phyloP scores from a whole-genome alignment of 805 yeast genomes.

The Candida namnaoensis region DNA sequence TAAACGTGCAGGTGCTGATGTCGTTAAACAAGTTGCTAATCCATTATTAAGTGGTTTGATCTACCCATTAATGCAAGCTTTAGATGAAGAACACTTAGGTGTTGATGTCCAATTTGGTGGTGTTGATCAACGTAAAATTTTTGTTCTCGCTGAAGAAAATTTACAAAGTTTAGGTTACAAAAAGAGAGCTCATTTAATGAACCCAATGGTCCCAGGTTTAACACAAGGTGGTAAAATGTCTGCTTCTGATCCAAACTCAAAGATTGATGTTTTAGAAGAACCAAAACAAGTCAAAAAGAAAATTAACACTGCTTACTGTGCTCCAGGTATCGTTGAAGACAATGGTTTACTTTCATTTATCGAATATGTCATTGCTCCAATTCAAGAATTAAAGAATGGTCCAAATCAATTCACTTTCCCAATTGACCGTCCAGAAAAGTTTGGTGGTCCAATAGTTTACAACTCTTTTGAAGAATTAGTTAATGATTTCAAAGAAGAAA shows the following conservation, averaged over 20 bases:
- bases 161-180: conserved; percentile 82
- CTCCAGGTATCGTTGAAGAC: conserved; percentile 87
- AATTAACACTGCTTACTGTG: conserved; percentile 86
- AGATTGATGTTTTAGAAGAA: conserved; percentile 86
- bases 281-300: conserved; percentile 86
- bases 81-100: conserved; percentile 85
- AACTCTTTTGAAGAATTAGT: conserved; percentile 58
- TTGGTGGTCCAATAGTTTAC: conserved; percentile 88
- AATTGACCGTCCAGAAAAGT: conserved; percentile 90
- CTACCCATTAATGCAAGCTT: conserved; percentile 97
- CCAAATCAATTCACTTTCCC: conserved; percentile 53
- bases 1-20: conserved; percentile 99
- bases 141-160: conserved; percentile 93
- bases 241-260: conserved; percentile 97
- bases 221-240: conserved; percentile 98
- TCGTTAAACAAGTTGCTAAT: conserved; percentile 92
- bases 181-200: conserved; percentile 98
- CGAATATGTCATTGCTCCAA: conserved; percentile 78
- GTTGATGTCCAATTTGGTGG: conserved; percentile 98
- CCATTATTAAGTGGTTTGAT: conserved; percentile 90
- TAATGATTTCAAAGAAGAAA: conserved; percentile 62
- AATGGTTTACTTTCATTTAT: conserved; percentile 87
- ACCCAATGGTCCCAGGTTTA: conserved; percentile 97
- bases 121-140: conserved; percentile 96
- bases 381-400: conserved; percentile 65